Percentiles rank a stretch among this genome's conserved stretches.
These are phyloP conservation scores for Phytophthora tubulina DNA, from an alignment of 352 stramenopile genomes.

Conservation along the genomic window DNA sequence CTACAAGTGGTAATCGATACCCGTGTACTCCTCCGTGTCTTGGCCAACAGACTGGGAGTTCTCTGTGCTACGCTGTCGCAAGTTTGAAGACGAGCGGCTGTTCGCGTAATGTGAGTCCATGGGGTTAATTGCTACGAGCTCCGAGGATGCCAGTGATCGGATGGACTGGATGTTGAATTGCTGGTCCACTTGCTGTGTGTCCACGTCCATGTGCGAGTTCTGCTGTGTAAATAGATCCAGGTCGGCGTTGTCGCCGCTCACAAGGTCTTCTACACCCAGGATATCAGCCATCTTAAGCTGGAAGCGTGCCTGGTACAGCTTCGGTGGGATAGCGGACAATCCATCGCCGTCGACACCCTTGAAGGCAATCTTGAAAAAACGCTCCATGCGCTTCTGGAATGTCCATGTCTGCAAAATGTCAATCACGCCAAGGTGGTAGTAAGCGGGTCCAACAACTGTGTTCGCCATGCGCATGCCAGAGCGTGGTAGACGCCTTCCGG, in stretches of 20 bases:
- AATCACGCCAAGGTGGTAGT: constrained; percentile 93
- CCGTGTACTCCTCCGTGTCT: constrained; percentile 84
- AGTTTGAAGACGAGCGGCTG: constrained; percentile 57
- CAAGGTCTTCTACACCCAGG: constrained; percentile 79
- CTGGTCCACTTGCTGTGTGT: constrained; percentile 69
- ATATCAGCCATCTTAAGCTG: constrained; percentile 90
- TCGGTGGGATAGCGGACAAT: constrained; percentile 84
- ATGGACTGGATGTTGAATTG: constrained; percentile 74
- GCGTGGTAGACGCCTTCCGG: constrained; percentile 70
- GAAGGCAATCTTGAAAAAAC: constrained; percentile 90
- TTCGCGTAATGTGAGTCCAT: constrained; percentile 76
- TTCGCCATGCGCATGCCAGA: constrained; percentile 89
- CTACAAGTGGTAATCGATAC: constrained; percentile 90
- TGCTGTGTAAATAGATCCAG: constrained; percentile 84
- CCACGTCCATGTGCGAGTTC: constrained; percentile 91
- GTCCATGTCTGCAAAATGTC: constrained; percentile 94
- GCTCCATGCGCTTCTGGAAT: constrained; percentile 87
- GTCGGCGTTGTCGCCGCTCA: constrained; percentile 50
- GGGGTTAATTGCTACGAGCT: constrained; percentile 67
- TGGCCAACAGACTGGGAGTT: constrained; percentile 77
- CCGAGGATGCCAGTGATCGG: constrained; percentile 68
- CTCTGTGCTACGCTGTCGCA: constrained; percentile 69
- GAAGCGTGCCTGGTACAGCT: constrained; percentile 89
- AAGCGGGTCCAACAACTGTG: constrained; percentile 87
- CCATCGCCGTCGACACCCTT: constrained; percentile 83